Evolutionary conservation across 257 asterid species (phyloP).

Genomic region (Verbascum thapsus): DNA sequence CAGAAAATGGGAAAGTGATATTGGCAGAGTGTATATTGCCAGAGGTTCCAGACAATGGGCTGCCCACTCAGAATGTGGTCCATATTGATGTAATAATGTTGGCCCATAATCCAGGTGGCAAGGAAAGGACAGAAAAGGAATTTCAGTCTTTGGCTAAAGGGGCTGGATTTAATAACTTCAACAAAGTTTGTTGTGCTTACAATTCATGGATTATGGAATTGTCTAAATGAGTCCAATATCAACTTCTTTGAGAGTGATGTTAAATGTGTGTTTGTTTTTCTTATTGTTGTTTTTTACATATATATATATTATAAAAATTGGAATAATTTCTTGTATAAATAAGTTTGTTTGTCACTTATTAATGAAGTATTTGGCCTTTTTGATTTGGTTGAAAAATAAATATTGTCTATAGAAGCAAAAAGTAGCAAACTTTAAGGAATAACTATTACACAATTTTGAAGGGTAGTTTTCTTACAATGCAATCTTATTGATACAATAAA

Average conservation of each 20-base stretch:
- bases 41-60: slow-evolving; percentile 64
- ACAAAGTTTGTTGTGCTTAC: slow-evolving; percentile 64
- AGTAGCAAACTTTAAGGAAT: slow-evolving; percentile 4
- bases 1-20: slow-evolving; percentile 78
- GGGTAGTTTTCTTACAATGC: neutral
- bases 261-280: slow-evolving; percentile 8
- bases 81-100: slow-evolving; percentile 81
- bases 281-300: neutral
- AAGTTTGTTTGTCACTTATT: slow-evolving; percentile 21
- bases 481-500: neutral
- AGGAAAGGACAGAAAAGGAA: slow-evolving; percentile 91
- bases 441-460: slow-evolving; percentile 1
- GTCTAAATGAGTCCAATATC: slow-evolving; percentile 38
- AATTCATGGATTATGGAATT: slow-evolving; percentile 83
- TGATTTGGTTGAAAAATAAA: neutral
- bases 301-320: neutral
- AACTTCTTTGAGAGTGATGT: neutral
- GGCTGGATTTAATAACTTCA: slow-evolving; percentile 68
- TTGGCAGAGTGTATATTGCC: slow-evolving; percentile 72
- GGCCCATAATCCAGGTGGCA: slow-evolving; percentile 92
- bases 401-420: slow-evolving; percentile 5
- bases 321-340: slow-evolving; percentile 16
- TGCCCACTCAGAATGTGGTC: slow-evolving; percentile 53
- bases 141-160: slow-evolving; percentile 65
- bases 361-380: slow-evolving; percentile 17